Conservation (phyloP, 1,139 yeast species). For the Taphrina confusa region DNA sequence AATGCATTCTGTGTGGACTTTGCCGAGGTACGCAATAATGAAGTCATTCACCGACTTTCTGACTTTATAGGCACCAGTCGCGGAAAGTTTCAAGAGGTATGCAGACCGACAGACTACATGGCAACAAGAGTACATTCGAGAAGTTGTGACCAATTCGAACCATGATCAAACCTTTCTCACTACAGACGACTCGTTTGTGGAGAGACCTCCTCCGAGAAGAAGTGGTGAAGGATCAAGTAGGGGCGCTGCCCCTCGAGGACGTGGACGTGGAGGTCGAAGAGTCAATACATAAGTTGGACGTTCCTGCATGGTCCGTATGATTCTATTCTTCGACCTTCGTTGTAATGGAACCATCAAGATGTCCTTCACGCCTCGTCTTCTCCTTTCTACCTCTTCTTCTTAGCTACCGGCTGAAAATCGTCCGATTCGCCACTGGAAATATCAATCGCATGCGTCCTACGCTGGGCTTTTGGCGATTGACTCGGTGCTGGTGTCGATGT, state of each 20-base stretch:
- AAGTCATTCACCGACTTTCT: not conserved
- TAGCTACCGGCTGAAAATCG: conserved; percentile 16
- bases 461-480: not conserved
- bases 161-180: conserved; percentile 37
- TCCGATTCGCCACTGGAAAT: conserved; percentile 11
- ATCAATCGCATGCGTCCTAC: conserved; percentile 4
- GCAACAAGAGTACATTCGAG: conserved; percentile 12
- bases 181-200: conserved; percentile 38
- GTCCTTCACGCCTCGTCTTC: not conserved
- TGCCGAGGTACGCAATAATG: conserved; percentile 45
- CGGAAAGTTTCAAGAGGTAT: conserved; percentile 35
- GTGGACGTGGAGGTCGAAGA: conserved; percentile 23
- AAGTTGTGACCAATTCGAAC: not conserved
- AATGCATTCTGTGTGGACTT: conserved; percentile 73
- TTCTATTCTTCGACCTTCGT: too few relatives aligned
- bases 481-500: conserved; percentile 4
- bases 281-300: not conserved
- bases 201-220: conserved; percentile 34
- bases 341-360: not conserved
- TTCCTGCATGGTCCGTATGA: too few relatives aligned
- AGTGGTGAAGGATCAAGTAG: conserved; percentile 10
- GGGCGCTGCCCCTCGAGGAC: conserved; percentile 19
- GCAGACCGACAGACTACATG: conserved; percentile 28
- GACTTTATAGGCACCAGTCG: conserved; percentile 33
- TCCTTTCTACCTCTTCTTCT: conserved; percentile 6